A percentile compares a stretch with the other conserved stretches of the same genome.
Evolutionary conservation across 2,329 filamentous ascomycete species (phyloP).

Genomic region (Cercospora janseana): DNA sequence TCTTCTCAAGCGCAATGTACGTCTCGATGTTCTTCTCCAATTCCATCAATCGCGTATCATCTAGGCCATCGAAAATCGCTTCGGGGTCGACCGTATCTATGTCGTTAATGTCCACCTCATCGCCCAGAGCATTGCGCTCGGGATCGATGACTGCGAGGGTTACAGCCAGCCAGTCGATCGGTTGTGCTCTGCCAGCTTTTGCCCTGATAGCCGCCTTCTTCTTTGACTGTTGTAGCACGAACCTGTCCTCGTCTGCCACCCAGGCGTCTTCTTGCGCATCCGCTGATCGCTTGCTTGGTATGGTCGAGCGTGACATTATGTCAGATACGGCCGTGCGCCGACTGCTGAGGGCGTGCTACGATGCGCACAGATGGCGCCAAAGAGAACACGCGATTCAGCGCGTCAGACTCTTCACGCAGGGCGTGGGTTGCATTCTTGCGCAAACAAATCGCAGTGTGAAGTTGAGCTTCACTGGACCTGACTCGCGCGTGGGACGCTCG

Average conservation of each 20-base stretch:
- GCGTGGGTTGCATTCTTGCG: neutral
- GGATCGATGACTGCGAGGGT: conserved; percentile 84
- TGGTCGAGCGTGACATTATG: conserved; percentile 35
- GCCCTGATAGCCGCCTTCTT: conserved; percentile 96
- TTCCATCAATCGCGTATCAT: conserved; percentile 65
- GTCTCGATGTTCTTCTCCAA: conserved; percentile 78
- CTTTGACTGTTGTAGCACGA: conserved; percentile 94
- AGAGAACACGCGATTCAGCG: neutral
- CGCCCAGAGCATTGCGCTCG: conserved; percentile 74
- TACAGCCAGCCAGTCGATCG: conserved; percentile 91
- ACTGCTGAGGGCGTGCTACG: conserved; percentile 14
- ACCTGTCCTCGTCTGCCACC: conserved; percentile 91
- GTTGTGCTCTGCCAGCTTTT: conserved; percentile 82
- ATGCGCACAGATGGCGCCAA: conserved; percentile 9
- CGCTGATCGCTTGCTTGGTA: conserved; percentile 43
- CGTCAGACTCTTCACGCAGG: conserved; percentile 2
- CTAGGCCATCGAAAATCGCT: conserved; percentile 72
- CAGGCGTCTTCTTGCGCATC: conserved; percentile 59
- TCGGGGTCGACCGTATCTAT: conserved; percentile 78
- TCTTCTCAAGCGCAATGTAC: conserved; percentile 78
- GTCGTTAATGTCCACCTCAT: conserved; percentile 71
- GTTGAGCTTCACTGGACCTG: neutral
- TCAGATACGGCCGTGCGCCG: neutral
- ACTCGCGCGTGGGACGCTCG: conserved; percentile 6
- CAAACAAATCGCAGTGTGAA: conserved; percentile 12